phyloP scores from a whole-genome alignment of 2,329 filamentous ascomycete species.

The Phoma sp. region DNA sequence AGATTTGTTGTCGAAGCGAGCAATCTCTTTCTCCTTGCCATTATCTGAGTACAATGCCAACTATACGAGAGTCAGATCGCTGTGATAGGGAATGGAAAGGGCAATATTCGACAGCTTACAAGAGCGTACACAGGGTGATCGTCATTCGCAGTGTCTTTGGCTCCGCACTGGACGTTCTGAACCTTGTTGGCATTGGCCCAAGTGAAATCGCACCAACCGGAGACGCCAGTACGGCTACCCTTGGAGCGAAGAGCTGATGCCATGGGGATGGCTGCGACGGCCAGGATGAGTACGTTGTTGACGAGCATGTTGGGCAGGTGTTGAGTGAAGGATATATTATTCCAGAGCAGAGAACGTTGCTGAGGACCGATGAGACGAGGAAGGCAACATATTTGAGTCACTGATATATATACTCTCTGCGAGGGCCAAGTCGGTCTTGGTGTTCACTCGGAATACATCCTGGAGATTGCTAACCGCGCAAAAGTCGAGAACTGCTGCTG shows the following conservation, averaged over 20 bases:
- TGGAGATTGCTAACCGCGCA: not conserved
- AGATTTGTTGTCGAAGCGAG: slow-evolving; percentile 2
- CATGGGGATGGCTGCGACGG: not conserved
- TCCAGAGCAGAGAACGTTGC: too few relatives aligned
- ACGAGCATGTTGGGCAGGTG: not conserved
- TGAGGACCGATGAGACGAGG: too few relatives aligned
- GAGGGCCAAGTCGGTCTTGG: not conserved
- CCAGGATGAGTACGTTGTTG: not conserved
- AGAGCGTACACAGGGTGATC: not conserved
- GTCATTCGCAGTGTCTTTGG: not conserved
- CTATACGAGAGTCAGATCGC: not conserved
- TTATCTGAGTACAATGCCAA: not conserved
- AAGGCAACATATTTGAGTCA: not conserved
- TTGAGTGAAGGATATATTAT: not conserved
- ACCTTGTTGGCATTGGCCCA: slow-evolving; percentile 1
- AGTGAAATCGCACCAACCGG: slow-evolving; percentile 6
- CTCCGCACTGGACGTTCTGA: slow-evolving; percentile 5
- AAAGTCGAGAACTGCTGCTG: not conserved
- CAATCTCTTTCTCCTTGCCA: slow-evolving; percentile 4
- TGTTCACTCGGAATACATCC: not conserved
- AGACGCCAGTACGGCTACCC: not conserved
- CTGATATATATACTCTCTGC: not conserved
- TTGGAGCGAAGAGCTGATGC: not conserved
- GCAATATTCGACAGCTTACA: not conserved
- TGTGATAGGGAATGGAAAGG: too few relatives aligned